A percentile compares a stretch with the other conserved stretches of the same genome.
Conservation (phyloP, 2,329 filamentous ascomycete genomes). For the Phialophora chinensis region DNA sequence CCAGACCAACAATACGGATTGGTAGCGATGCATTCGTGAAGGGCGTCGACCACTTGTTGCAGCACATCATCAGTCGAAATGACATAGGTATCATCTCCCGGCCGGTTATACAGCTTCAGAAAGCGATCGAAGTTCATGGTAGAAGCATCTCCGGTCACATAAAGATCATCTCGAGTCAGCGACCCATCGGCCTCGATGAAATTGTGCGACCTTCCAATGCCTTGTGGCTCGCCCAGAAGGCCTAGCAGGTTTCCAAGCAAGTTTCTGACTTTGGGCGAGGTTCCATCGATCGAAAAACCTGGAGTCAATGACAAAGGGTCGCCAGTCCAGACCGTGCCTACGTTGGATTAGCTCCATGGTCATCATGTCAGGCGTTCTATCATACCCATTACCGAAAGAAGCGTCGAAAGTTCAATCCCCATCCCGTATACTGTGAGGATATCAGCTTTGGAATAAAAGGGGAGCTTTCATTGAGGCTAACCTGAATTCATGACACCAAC, state of each 20-base stretch:
- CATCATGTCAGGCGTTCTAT: constrained; percentile 54
- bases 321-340: constrained; percentile 7
- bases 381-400: constrained; percentile 52
- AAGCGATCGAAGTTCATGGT: constrained; percentile 61
- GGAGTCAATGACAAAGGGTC: background rate
- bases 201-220: constrained; percentile 61
- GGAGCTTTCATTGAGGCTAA: constrained; percentile 16
- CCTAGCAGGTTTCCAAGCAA: constrained; percentile 3
- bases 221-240: constrained; percentile 33
- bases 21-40: constrained; percentile 54
- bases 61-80: constrained; percentile 27
- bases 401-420: constrained; percentile 51
- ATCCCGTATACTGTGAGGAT: constrained; percentile 53
- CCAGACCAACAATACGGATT: constrained; percentile 64
- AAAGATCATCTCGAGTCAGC: constrained; percentile 60
- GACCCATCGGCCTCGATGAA: constrained; percentile 55
- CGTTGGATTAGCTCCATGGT: constrained; percentile 33
- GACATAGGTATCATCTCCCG: constrained; percentile 45
- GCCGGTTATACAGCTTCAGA: constrained; percentile 54
- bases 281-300: constrained; percentile 1
- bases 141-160: constrained; percentile 57
- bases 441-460: constrained; percentile 11
- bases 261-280: background rate
- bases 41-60: constrained; percentile 53
- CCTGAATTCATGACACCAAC: constrained; percentile 47